A percentile compares a stretch with the other conserved stretches of the same genome.
Conservation (phyloP, 2,329 filamentous ascomycete genomes). For the Xylaria sp. region DNA sequence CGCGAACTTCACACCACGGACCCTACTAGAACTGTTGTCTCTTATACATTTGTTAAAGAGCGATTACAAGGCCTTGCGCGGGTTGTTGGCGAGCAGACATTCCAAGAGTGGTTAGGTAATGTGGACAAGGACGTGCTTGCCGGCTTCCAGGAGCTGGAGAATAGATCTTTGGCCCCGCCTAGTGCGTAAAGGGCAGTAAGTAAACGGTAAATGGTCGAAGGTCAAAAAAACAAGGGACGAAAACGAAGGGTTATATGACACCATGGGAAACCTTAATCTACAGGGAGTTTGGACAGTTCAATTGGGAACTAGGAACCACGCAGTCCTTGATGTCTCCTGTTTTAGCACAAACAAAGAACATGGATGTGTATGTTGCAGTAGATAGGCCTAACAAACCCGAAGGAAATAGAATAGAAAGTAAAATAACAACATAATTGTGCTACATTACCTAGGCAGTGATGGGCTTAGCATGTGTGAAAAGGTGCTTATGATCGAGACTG, state of each 20-base stretch:
- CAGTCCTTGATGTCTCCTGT: background rate
- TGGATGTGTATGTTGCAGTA: background rate
- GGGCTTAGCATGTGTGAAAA: background rate
- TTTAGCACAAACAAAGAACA: background rate
- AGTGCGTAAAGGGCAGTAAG: background rate
- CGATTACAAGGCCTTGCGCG: conserved; percentile 69
- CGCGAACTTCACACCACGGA: conserved; percentile 68
- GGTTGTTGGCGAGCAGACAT: conserved; percentile 69
- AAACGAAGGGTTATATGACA: background rate
- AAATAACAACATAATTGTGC: background rate
- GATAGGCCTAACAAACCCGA: background rate
- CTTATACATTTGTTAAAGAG: conserved; percentile 71
- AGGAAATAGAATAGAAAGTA: background rate
- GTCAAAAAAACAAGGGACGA: background rate
- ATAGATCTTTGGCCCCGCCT: background rate
- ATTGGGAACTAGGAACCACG: background rate
- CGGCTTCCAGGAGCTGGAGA: conserved; percentile 64
- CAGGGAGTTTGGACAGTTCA: background rate
- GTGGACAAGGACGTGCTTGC: conserved; percentile 78
- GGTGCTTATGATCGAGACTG: background rate
- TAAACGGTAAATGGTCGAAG: background rate
- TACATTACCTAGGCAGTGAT: no score
- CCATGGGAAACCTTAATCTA: background rate
- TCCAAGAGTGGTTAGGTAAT: conserved; percentile 77
- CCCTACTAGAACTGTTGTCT: conserved; percentile 73